Base-by-base conservation (phyloP, 441 rosid genomes). In the Corymbia citriodora region DNA sequence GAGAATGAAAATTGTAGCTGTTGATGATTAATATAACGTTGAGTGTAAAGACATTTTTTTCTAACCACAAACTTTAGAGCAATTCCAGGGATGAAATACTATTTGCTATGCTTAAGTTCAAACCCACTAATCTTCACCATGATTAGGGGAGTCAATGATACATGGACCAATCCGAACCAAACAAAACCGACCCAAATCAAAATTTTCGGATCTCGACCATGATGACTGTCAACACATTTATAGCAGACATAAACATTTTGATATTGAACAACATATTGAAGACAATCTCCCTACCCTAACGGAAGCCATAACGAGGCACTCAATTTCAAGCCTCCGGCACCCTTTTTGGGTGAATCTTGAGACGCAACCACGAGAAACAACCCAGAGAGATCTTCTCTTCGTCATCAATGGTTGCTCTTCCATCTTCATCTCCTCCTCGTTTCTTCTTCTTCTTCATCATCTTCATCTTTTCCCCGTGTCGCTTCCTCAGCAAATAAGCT, bases 121-220 rank as follows among this genome's bases (percentile, higher is more conserved):
- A 21, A 40, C 17, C 10, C 7, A 10, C 85, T 79, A 79, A 12
- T 79, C 23, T 40, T 29, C 1, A 29, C 70, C 33, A 63, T 63
- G 18, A 63, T 29, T 63, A 1, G 29, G 13, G 70, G n/a, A 27
- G 70, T 63, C 70, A 29, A 63, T 63, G 29, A 63, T 29, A 63
- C 70, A 27, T 3, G 4, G 18, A 63, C 9, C 4, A 0, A 63
- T 2, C 70, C 18, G 2, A 13, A n/a, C 9, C 7, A 0, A 29
- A 63, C 33, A 29, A 6, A 63, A 63, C 17, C 18, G 4, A 63
- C 33, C n/a, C 17, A 0, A 63, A 63, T 4, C n/a, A 1, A 63
- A 6, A 63, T 29, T 63, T 27, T 63, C 27, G 17, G 33, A 3
- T 63, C 70, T 63, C n/a, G 31, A 29, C 18, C 33, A 7, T 29